These are phyloP conservation scores for Crithidia acanthocephali DNA, from an alignment of 208 protist species.

Conservation along the genomic window DNA sequence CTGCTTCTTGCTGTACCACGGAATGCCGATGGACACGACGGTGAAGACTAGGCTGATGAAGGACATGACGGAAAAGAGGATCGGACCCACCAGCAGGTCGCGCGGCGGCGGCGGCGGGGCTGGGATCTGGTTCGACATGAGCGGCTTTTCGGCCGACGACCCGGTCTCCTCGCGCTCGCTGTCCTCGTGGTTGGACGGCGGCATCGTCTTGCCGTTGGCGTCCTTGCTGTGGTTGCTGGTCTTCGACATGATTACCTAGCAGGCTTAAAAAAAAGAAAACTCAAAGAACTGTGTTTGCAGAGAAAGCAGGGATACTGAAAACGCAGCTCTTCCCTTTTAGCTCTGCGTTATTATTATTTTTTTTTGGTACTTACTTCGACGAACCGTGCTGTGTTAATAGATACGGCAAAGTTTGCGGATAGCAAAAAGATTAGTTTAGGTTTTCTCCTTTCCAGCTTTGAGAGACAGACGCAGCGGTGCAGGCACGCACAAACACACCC, in stretches of 20 bases:
- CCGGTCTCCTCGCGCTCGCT: constrained; percentile 18
- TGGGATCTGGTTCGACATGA: constrained; percentile 18
- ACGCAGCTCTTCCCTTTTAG: no score
- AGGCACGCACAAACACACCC: no score
- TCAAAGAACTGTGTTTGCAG: no score
- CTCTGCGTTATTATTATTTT: no score
- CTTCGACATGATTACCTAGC: constrained; percentile 8
- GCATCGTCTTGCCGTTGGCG: constrained; percentile 9
- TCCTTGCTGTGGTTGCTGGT: constrained; percentile 30
- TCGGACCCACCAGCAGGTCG: constrained; percentile 52
- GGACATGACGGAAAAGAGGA: constrained; percentile 39
- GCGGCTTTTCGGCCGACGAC: constrained; percentile 30
- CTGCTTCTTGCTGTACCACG: constrained; percentile 75
- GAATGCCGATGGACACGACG: constrained; percentile 54
- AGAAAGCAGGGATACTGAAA: no score
- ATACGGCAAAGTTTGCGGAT: no score
- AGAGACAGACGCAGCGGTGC: no score
- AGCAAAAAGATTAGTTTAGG: no score
- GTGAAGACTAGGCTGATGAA: constrained; percentile 52
- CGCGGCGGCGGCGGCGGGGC: constrained; percentile 54
- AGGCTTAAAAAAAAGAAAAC: background rate
- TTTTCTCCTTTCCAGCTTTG: no score
- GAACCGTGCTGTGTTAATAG: no score
- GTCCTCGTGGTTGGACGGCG: constrained; percentile 20
- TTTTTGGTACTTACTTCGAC: no score